Percentiles rank a stretch among this genome's conserved stretches.
Conservation (phyloP, 257 asterid species). For the Solanum tarijense region DNA sequence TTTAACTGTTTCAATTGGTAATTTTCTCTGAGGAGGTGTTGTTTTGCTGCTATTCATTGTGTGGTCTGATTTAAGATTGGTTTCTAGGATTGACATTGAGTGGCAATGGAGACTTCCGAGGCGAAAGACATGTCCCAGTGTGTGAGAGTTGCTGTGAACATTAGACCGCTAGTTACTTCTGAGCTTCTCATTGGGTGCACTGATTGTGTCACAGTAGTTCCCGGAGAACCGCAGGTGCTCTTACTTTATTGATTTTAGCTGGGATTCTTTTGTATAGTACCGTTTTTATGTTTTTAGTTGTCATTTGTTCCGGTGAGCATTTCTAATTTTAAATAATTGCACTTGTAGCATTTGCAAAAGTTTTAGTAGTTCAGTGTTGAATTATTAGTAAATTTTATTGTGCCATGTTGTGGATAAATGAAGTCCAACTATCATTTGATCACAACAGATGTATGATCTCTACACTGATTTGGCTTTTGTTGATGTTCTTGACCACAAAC, state of each 20-base stretch:
- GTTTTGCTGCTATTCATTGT: neutral
- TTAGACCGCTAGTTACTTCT: conserved; percentile 78
- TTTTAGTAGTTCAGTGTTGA: neutral
- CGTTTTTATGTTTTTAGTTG: neutral
- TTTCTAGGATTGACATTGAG: neutral
- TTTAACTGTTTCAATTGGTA: neutral
- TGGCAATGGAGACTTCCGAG: conserved; percentile 51
- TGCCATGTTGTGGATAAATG: neutral
- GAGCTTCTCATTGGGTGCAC: conserved; percentile 93
- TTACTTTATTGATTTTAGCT: neutral
- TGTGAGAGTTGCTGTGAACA: conserved; percentile 81
- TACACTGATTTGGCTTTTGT: neutral
- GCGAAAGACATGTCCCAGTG: conserved; percentile 49
- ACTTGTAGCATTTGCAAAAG: neutral
- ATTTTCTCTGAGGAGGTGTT: neutral
- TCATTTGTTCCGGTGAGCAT: neutral
- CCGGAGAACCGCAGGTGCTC: conserved; percentile 71
- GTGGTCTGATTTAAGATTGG: neutral
- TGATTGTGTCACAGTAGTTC: conserved; percentile 67
- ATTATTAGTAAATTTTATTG: neutral
- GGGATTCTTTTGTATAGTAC: neutral
- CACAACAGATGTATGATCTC: neutral
- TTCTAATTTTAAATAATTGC: neutral
- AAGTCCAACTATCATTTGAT: neutral
- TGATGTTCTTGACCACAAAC: conserved; percentile 12